Percentiles rank a stretch among this genome's conserved stretches.
phyloP scores from a whole-genome alignment of 2,329 filamentous ascomycete species.

The Shiraia sp. region DNA sequence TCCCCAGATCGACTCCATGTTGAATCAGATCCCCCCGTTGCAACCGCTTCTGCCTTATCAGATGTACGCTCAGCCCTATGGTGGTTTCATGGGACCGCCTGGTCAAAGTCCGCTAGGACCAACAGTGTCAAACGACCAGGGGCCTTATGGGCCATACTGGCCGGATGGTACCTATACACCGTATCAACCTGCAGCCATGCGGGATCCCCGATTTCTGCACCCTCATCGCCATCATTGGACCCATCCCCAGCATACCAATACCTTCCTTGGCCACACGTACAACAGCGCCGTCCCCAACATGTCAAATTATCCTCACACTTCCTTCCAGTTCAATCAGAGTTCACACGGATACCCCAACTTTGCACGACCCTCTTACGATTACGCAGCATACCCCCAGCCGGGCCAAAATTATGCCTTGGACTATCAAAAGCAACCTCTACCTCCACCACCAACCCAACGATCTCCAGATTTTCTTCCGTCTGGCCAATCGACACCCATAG shows the following conservation, averaged over 20 bases:
- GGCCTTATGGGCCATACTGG: conserved; percentile 48
- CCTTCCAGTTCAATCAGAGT: conserved; percentile 30
- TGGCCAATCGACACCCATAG: conserved; percentile 33
- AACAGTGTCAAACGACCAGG: conserved; percentile 47
- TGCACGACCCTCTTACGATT: conserved; percentile 27
- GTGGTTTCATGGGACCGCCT: conserved; percentile 36
- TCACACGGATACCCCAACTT: conserved; percentile 27
- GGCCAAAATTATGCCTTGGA: conserved; percentile 29
- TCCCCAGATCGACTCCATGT: conserved; percentile 63
- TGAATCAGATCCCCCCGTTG: conserved; percentile 63
- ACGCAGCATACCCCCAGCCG: conserved; percentile 28
- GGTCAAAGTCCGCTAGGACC: conserved; percentile 43
- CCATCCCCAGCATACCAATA: conserved; percentile 29
- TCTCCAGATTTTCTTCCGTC: conserved; percentile 33
- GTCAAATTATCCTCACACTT: conserved; percentile 30
- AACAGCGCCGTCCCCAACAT: conserved; percentile 29
- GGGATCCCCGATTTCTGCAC: conserved; percentile 44
- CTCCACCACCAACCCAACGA: conserved; percentile 25
- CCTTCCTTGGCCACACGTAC: conserved; percentile 32
- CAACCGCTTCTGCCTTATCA: conserved; percentile 58
- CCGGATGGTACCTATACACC: conserved; percentile 47
- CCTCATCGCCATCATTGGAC: conserved; percentile 38
- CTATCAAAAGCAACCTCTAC: conserved; percentile 29
- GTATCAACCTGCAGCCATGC: conserved; percentile 46
- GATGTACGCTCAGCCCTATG: conserved; percentile 40